Evolutionary conservation across 1,139 yeast genomes (phyloP), one percentile per base, ranked within the genome.

Genomic region (Lodderomyces metapsilosis): DNA sequence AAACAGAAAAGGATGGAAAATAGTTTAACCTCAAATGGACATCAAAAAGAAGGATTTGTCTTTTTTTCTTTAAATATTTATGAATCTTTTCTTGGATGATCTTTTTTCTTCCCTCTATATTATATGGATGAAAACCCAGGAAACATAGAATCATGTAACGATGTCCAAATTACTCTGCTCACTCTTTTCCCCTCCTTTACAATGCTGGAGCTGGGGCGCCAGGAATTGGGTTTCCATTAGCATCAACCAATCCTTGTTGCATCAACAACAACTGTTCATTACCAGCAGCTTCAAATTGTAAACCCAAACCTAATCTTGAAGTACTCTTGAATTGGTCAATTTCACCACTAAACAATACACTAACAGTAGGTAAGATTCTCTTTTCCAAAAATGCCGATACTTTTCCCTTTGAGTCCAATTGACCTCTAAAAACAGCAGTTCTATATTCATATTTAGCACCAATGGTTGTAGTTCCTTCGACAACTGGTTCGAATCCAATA

Each of bases 371-470:
- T 58, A 91, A 76, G 44, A 94, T 82, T 66, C 96, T 84, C 75
- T 89, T 89, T 73, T 92, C 98, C 63, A 92, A 75, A 72, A 88
- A 83, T 54, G 92, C 88, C 45, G 87, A 78, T 43, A 92, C 95
- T 71, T 88, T 89, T 66, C 98, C 98, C 47, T 78, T 75, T 42
- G 95, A 82, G 68, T 91, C 97, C 49, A 92, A 62, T 68, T 91
- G 96, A 58, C 98, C 98, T 68, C 98, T 84, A 80, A 88, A 89
- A 43, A 88, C 84, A 47, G 95, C 84, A 69, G 89, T 95, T 72
- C 97, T 89, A 78, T 89, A 94, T 72, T 92, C 98, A 69, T 92
- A 92, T 72, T 91, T 92, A 58, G 97, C 96, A 68, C 97, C 98
- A 45, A 92, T 66, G 49, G 97, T 87, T 56, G 99, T 91, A 56